Base-by-base conservation (phyloP, 1,284 basidiomycete genomes). In the Ganoderma multipileum region DNA sequence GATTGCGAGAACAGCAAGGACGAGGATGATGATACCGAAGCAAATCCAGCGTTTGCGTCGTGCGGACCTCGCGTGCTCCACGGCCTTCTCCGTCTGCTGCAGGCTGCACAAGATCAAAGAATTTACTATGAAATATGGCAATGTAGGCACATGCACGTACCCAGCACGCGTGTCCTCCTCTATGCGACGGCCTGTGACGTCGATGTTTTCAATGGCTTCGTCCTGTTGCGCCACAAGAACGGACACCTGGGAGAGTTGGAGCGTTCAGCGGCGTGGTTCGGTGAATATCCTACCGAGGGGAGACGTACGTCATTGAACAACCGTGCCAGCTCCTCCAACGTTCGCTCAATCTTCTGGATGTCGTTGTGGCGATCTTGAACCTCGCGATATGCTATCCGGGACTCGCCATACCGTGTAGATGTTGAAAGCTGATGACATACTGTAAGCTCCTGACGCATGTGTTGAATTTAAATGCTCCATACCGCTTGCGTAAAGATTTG, bases 281-380 rank as follows among this genome's bases (percentile, higher is more conserved):
- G 58, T 38, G n/a, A 42, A 30, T 62, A 20, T 28, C 61, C 14
- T 16, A 23, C 38, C 1, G 12, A 38, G 23, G 23, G 14, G 23
- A 14, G 12, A 73, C 78, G 60, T 60, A 87, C 89, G 76, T 98
- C 97, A 72, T 89, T 89, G 81, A 98, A 96, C 72, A 98, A 83
- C 78, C 95, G 93, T 1, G 92, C 94, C 64, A 98, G 86, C 79
- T 98, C 96, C 30, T 89, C 91, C 63, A 98, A 82, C 2, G 96
- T 98, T 74, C 87, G 84, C 80, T 98, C 96, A 79, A 98, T 96
- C 76, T 89, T 89, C 74, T 89, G 87, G 73, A 99, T 89, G 71
- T 98, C 96, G 76, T 93, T 89, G 76, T 98, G 95, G 63, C 97
- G 87, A 74, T 94, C 91, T 80, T 98, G 96, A 1, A 97, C 96